Evolutionary conservation across 2,329 filamentous ascomycete genomes (phyloP), one percentile per base, ranked within the genome.

Genomic region (Dothidotthia symphoricarpi): DNA sequence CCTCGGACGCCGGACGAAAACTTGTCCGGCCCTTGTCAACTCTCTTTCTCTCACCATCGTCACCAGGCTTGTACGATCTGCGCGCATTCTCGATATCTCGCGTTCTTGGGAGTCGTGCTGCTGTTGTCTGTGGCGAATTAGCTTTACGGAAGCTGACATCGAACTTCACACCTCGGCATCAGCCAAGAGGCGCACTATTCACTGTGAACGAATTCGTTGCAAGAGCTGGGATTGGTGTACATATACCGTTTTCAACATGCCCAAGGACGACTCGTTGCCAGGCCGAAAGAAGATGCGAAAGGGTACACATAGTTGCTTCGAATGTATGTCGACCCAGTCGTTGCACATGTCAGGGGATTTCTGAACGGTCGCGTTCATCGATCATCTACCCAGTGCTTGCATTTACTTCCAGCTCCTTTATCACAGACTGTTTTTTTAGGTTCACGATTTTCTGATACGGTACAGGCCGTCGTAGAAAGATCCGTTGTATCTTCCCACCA

Each of bases 401-500:
- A 10, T 28, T 28, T 25, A 24, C 19, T 11, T 31, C n/a, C n/a
- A n/a, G n/a, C n/a, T n/a, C n/a, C n/a, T n/a, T n/a, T n/a, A 22
- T 22, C 19, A 22, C 19, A 22, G 19, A 22, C 19, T 22, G 9
- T 9, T 6, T 5, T 22, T 9, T 22, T 22, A n/a, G 16, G 35
- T 11, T 31, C 16, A 16, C 28, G 14, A 8, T 16, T 24, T 28
- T 51, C 62, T 66, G 45, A 68, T 49, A 6, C 13, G 31, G 16
- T 28, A 24, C 34, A 66, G 75, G 74, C 41, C 69, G 72, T 27
- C 68, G 73, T 25, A 69, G 74, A 34, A 76, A 75, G 57, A 72
- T 75, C 17, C 66, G 68, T 35, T 77, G 74, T 54, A 68, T 72
- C 34, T 73, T 66, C 39, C 58, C 60, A 16, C 43, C 59, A n/a